Conservation (phyloP, 495 filamentous ascomycete species). For the Copromyces sp. region DNA sequence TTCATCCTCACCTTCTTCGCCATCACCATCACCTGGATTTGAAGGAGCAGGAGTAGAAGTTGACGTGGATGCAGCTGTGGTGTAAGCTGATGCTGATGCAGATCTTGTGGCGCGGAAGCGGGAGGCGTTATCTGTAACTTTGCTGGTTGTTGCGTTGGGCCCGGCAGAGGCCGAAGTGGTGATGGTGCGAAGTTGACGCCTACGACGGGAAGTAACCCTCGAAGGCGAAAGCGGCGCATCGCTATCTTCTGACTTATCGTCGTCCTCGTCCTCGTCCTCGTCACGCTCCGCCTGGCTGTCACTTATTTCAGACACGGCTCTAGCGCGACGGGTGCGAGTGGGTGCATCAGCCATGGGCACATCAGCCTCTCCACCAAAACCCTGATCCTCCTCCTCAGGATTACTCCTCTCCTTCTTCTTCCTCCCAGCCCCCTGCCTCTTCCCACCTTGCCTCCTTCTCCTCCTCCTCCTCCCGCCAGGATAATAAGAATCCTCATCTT, state of each 20-base stretch:
- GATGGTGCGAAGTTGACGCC: neutral
- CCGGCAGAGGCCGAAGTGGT: too few species aligned
- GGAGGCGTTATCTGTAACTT: neutral
- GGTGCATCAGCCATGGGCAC: neutral
- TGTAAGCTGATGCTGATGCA: neutral
- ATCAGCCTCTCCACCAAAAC: neutral
- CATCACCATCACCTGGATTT: neutral
- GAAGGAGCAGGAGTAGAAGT: neutral
- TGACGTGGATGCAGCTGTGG: neutral
- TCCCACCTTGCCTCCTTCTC: slow-evolving; percentile 21
- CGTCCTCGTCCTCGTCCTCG: neutral
- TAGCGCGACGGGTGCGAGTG: neutral
- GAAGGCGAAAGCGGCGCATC: slow-evolving; percentile 1
- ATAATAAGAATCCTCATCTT: slow-evolving; percentile 10
- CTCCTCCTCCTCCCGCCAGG: neutral
- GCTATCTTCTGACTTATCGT: slow-evolving; percentile 8
- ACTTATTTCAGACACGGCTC: slow-evolving; percentile 12
- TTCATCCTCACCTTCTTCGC: neutral
- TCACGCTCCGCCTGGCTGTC: slow-evolving; percentile 10
- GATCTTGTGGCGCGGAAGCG: neutral
- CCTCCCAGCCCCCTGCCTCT: slow-evolving; percentile 20
- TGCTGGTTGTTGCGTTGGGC: neutral
- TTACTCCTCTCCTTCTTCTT: slow-evolving; percentile 4
- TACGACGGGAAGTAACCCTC: neutral
- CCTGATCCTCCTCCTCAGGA: neutral